Evolutionary conservation across 1,284 basidiomycete genomes (phyloP).

Genomic region (Rhizoctonia solani): DNA sequence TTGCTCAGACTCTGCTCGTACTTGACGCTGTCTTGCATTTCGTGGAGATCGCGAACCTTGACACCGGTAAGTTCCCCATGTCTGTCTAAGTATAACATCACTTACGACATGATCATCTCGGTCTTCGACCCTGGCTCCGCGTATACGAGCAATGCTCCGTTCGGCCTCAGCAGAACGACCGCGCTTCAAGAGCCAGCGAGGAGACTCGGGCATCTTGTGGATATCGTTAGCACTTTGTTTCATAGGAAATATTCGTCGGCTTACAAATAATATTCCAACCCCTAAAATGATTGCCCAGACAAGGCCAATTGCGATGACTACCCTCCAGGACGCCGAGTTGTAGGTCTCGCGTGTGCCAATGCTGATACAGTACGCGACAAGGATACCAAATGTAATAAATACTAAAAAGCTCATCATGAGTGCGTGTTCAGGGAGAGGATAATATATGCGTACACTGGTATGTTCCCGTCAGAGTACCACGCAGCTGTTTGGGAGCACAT

Average conservation of each 20-base stretch:
- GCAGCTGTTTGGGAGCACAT: conserved; percentile 74
- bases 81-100: conserved; percentile 51
- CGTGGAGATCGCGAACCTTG: conserved; percentile 51
- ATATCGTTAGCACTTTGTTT: neutral
- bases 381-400: conserved; percentile 76
- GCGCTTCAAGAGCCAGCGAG: conserved; percentile 64
- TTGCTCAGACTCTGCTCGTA: conserved; percentile 39
- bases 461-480: conserved; percentile 67
- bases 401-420: conserved; percentile 43
- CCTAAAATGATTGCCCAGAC: conserved; percentile 69
- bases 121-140: conserved; percentile 53
- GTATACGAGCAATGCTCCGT: conserved; percentile 57
- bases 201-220: conserved; percentile 65
- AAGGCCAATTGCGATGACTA: conserved; percentile 70
- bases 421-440: neutral
- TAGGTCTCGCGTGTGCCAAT: conserved; percentile 45
- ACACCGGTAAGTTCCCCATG: neutral
- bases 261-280: conserved; percentile 65
- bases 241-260: neutral
- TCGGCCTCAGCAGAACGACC: conserved; percentile 59
- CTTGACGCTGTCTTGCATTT: conserved; percentile 43
- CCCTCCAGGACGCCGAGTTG: conserved; percentile 64
- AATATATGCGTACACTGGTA: conserved; percentile 34
- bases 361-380: conserved; percentile 63
- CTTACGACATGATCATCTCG: conserved; percentile 55